Evolutionary conservation across 164 flowering plant genomes (phyloP), one percentile per base, ranked within the genome.

Genomic region (Liriodendron chinense): DNA sequence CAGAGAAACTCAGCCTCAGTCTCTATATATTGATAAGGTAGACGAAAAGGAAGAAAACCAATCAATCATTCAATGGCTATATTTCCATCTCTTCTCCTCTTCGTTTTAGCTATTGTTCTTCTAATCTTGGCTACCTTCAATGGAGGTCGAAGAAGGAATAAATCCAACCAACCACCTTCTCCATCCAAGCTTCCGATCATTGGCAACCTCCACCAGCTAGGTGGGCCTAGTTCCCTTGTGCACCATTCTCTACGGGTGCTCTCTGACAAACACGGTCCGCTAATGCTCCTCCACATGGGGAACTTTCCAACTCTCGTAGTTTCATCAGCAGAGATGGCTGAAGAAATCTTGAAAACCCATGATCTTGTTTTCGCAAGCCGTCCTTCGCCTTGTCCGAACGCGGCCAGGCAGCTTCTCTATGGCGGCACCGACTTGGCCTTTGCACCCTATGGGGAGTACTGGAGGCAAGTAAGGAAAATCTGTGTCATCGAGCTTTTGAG

Each of bases 161-260:
- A 28, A 66, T 2, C 69, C 47, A 66, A 66, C 47, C 7, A 24
- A 25, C 69, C 69, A 12, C 69, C 69, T 8, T 66, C 69, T 66
- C 69, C 69, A 66, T 13, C 47, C 47, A 66, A 66, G 69, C 21
- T 66, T 66, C 69, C 69, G 2, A 66, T 66, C 47, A 66, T 66
- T 1, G 69, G 69, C 13, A 66, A 66, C 47, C 69, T 66, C n/a
- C 69, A 66, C 24, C 69, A 66, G 69, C 7, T 66, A 25, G 47
- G 69, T 3, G 43, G 43, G 6, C 43, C 43, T 34, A 34, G 1
- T 2, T 9, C 47, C 16, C 47, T 66, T 10, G 47, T 34, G 2
- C 69, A 66, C 20, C 69, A 12, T 2, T 26, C 47, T 26, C 43
- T 66, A 1, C 24, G 6, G 13, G 2, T 4, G 18, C n/a, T 25